Base-by-base conservation (phyloP, 1,284 basidiomycete genomes). In the Kalmanozyma brasiliensis region DNA sequence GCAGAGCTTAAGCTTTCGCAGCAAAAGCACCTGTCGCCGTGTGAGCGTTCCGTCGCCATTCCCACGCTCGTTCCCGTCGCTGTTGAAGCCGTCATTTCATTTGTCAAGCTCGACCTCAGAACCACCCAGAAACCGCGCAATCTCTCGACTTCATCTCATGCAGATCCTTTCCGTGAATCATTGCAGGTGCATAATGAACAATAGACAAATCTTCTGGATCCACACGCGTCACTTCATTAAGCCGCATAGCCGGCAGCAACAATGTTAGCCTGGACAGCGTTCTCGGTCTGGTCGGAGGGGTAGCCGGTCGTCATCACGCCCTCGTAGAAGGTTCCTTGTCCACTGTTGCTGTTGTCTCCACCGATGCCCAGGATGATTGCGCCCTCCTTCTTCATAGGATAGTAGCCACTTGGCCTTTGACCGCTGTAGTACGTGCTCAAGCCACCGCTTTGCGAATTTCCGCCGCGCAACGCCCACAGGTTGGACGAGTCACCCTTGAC, bases 281-380 rank as follows among this genome's bases (percentile, higher is more conserved):
- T 43, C 22, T 64, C 61, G 2, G 49, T 58, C 1, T 35, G 42
- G 14, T 64, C 61, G 4, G 33, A 33, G 2, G 61, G 61, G 22
- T 58, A 64, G 4, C 61, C 61, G 2, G 29, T 26, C 2, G 61
- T 64, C 45, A 64, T 49, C 19, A 53, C 53, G 26, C 55, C 61
- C 24, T 64, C 61, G 41, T 64, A 64, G 42, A 64, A 64, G 4
- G 61, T 64, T 0, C 55, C 61, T 29, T 58, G 49, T 2, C 23
- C 61, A 11, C 45, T 41, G 49, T 64, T 45, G 20, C 49, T 53
- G 61, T 64, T 64, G 26, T 64, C 61, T 16, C 61, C 61, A 3
- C 61, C 61, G 34, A 64, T 64, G 20, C 61, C 61, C 4, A 64
- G 36, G 41, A 64, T 64, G 36, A 64, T 58, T 2, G 61, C 49